Conservation (phyloP, 768 basidiomycete genomes). For the Mycena latifolia region DNA sequence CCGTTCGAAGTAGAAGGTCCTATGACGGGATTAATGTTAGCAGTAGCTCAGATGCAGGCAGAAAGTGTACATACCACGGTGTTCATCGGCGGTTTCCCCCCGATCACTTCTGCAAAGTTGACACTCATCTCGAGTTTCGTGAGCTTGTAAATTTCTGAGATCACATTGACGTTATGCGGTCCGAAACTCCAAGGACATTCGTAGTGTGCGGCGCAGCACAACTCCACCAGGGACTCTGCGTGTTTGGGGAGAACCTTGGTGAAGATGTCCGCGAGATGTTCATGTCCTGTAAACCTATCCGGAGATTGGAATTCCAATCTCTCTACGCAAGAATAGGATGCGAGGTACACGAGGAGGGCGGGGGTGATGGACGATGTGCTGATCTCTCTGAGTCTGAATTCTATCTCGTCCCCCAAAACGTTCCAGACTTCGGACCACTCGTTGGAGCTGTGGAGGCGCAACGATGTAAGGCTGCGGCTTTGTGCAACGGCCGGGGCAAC, state of each 20-base stretch:
- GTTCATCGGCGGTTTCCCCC: not conserved
- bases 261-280: not conserved
- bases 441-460: not conserved
- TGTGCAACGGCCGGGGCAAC: not conserved
- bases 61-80: not conserved
- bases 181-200: not conserved
- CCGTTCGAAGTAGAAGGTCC: no score
- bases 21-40: no score
- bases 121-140: not conserved
- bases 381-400: not conserved
- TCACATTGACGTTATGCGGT: not conserved
- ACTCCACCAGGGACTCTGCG: not conserved
- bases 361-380: not conserved
- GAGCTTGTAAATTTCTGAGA: not conserved
- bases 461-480: not conserved
- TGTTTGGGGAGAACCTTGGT: not conserved
- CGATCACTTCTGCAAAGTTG: not conserved
- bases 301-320: not conserved
- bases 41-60: no score
- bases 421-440: not conserved
- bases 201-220: not conserved
- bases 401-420: not conserved
- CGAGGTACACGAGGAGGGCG: not conserved
- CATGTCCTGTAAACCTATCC: no score
- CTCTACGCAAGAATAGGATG: not conserved